Evolutionary conservation across 1,284 basidiomycete genomes (phyloP).

Genomic region (Polyporus tsugae): DNA sequence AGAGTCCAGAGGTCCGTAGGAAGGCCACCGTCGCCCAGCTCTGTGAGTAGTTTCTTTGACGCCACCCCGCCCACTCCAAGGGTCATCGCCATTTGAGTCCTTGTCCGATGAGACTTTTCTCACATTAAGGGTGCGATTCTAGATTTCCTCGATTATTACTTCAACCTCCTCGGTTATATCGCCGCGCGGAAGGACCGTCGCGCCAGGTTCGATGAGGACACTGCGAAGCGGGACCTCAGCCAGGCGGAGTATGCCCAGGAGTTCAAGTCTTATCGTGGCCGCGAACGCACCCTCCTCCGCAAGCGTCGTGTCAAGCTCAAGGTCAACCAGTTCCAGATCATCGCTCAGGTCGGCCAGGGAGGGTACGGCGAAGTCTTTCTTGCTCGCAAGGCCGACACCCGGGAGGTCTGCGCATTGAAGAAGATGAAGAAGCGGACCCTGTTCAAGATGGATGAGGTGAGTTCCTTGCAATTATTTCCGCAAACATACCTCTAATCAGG

Average conservation of each 20-base stretch:
- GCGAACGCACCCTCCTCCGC: conserved; percentile 91
- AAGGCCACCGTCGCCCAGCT: conserved; percentile 96
- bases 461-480: conserved; percentile 59
- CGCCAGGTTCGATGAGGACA: conserved; percentile 85
- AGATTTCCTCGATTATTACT: conserved; percentile 97
- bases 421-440: conserved; percentile 94
- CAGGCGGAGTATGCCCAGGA: conserved; percentile 77
- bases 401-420: conserved; percentile 95
- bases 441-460: conserved; percentile 96
- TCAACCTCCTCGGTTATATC: conserved; percentile 90
- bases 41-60: conserved; percentile 61
- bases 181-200: conserved; percentile 85
- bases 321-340: conserved; percentile 94
- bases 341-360: conserved; percentile 96
- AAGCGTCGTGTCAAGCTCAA: conserved; percentile 87
- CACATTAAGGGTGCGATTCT: background rate
- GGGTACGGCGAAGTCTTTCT: conserved; percentile 97
- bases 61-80: conserved; percentile 3
- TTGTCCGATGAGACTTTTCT: background rate
- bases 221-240: conserved; percentile 70
- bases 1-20: conserved; percentile 86
- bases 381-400: conserved; percentile 90
- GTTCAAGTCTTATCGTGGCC: conserved; percentile 90
- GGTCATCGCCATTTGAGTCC: conserved; percentile 14
- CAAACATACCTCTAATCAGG: conserved; percentile 20